Conservation (phyloP, 129 eudicot genomes). For the Calendula officinalis region DNA sequence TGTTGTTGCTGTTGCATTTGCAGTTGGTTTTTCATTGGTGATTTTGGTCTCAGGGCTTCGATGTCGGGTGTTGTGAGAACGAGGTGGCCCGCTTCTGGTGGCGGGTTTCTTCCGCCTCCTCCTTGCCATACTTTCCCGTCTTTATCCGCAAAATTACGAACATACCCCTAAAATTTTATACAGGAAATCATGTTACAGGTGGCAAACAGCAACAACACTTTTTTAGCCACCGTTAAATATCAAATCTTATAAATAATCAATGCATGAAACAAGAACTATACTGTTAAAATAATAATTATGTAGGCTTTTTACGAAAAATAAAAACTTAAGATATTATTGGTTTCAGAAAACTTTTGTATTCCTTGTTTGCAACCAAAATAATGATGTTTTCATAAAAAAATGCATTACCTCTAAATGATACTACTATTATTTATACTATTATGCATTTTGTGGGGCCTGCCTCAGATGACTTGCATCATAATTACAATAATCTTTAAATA, state of each 20-base stretch:
- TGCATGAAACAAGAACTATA: not conserved
- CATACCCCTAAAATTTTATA: slow-evolving; percentile 52
- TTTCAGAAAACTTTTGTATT: not conserved
- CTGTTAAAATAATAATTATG: too few species aligned
- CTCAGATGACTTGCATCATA: not conserved
- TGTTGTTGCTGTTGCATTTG: slow-evolving; percentile 50
- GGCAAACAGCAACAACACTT: too few species aligned
- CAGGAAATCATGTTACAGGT: not conserved
- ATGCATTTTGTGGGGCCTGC: not conserved
- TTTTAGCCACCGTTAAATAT: not conserved
- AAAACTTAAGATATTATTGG: not conserved
- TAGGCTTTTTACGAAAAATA: not conserved
- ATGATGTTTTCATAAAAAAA: not conserved
- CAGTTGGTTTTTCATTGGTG: slow-evolving; percentile 98
- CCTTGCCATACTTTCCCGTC: slow-evolving; percentile 75
- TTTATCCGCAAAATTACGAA: slow-evolving; percentile 67
- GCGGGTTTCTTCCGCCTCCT: slow-evolving; percentile 86
- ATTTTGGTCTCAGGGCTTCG: slow-evolving; percentile 88
- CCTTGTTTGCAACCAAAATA: not conserved
- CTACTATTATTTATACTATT: not conserved
- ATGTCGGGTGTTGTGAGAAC: slow-evolving; percentile 71
- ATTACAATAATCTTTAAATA: not conserved
- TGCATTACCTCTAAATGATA: not conserved
- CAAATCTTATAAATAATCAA: not conserved
- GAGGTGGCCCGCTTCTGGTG: slow-evolving; percentile 96